Evolutionary conservation across 257 asterid species (phyloP).

Genomic region (Striga asiatica): DNA sequence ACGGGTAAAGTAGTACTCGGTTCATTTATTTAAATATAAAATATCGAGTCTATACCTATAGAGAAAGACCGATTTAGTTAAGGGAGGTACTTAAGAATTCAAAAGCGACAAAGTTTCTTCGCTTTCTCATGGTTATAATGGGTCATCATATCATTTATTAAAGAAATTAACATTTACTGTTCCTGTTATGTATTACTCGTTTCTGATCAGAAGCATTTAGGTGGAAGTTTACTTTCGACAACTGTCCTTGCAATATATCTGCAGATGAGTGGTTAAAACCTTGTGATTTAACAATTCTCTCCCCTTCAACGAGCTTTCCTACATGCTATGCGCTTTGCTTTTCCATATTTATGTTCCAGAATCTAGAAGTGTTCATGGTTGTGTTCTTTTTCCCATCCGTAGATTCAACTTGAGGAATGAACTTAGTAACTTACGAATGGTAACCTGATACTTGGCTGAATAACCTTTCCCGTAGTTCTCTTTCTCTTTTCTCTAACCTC

Average conservation of each 20-base stretch:
- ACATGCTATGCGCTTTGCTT: neutral
- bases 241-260: neutral
- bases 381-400: neutral
- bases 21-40: neutral
- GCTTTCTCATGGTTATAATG: neutral
- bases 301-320: neutral
- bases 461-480: neutral
- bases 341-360: neutral
- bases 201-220: neutral
- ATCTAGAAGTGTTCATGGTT: neutral
- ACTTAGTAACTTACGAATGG: too few relatives aligned
- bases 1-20: neutral
- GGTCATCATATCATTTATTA: neutral
- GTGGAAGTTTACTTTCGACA: constrained; percentile 3
- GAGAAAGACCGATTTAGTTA: neutral
- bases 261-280: neutral
- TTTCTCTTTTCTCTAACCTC: constrained; percentile 14
- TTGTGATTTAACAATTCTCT: neutral
- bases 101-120: neutral
- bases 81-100: constrained; percentile 1
- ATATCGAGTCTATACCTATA: neutral
- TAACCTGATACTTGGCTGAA: neutral
- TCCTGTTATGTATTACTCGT: neutral
- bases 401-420: neutral
- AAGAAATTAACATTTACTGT: neutral